A percentile compares a stretch with the other conserved stretches of the same genome.
phyloP scores from a whole-genome alignment of 2,329 filamentous ascomycete genomes.

The Anthostomella pinea region DNA sequence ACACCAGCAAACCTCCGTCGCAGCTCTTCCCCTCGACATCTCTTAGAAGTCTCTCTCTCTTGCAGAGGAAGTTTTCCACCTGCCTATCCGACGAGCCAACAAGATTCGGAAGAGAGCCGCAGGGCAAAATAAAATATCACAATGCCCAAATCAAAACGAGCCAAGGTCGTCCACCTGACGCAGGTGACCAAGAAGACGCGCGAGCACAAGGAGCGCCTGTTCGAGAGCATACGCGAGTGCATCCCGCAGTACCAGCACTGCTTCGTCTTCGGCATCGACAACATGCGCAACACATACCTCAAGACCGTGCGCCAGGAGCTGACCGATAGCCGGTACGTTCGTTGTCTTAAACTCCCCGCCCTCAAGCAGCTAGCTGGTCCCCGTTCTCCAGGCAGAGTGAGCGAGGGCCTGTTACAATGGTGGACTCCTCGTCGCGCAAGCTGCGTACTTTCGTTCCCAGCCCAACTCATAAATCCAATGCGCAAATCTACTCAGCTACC shows the following conservation, averaged over 20 bases:
- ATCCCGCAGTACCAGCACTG: constrained; percentile 84
- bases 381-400: no score
- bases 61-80: no score
- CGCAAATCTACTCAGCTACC: background rate
- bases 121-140: constrained; percentile 24
- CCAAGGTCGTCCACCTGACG: constrained; percentile 84
- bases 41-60: no score
- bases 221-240: constrained; percentile 81
- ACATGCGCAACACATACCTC: constrained; percentile 97
- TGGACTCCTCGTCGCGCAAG: no score
- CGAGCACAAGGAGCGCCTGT: constrained; percentile 88
- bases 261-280: constrained; percentile 91
- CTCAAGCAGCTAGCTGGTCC: no score
- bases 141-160: constrained; percentile 97
- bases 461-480: background rate
- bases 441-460: background rate
- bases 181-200: constrained; percentile 89
- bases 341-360: constrained; percentile 40
- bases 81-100: no score
- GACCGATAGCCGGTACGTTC: constrained; percentile 71
- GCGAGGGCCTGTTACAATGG: no score
- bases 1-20: no score
- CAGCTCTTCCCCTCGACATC: no score
- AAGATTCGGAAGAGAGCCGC: constrained; percentile 1
- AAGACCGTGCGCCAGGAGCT: constrained; percentile 87